These are phyloP conservation scores for Penicillium pancosmium DNA, from an alignment of 495 filamentous ascomycete genomes.

Conservation along the genomic window DNA sequence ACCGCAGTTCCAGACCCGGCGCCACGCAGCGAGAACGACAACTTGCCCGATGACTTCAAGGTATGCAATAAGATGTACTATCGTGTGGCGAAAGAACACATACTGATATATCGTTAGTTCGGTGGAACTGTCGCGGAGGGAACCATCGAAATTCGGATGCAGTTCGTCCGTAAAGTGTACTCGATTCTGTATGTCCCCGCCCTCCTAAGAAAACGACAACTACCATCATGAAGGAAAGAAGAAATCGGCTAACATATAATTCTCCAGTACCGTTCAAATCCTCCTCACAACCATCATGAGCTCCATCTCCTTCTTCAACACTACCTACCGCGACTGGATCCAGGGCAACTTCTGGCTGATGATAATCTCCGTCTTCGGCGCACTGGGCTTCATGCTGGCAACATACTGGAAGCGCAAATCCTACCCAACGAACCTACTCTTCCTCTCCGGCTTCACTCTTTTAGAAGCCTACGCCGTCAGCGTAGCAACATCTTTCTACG, in stretches of 20 bases:
- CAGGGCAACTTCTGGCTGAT: constrained; percentile 81
- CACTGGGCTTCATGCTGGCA: constrained; percentile 78
- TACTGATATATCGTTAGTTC: constrained; percentile 54
- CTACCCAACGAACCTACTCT: constrained; percentile 92
- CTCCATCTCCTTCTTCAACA: constrained; percentile 82
- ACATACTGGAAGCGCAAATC: constrained; percentile 99
- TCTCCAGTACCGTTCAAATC: constrained; percentile 76
- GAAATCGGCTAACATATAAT: neutral
- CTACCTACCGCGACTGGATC: constrained; percentile 82
- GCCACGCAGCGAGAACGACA: constrained; percentile 83
- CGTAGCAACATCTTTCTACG: constrained; percentile 87
- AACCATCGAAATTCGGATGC: constrained; percentile 92
- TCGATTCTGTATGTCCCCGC: constrained; percentile 66
- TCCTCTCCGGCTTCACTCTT: constrained; percentile 88
- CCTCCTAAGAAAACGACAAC: neutral
- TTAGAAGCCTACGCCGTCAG: constrained; percentile 93
- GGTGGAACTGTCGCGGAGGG: constrained; percentile 90
- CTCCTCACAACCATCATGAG: constrained; percentile 79
- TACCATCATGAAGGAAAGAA: neutral
- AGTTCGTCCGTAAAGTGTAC: constrained; percentile 95
- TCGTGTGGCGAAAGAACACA: neutral
- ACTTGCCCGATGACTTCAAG: constrained; percentile 97
- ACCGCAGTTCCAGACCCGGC: constrained; percentile 49
- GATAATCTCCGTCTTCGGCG: constrained; percentile 78
- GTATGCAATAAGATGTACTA: constrained; percentile 39